phyloP scores from a whole-genome alignment of 768 basidiomycete genomes.

The Suillus discolor region DNA sequence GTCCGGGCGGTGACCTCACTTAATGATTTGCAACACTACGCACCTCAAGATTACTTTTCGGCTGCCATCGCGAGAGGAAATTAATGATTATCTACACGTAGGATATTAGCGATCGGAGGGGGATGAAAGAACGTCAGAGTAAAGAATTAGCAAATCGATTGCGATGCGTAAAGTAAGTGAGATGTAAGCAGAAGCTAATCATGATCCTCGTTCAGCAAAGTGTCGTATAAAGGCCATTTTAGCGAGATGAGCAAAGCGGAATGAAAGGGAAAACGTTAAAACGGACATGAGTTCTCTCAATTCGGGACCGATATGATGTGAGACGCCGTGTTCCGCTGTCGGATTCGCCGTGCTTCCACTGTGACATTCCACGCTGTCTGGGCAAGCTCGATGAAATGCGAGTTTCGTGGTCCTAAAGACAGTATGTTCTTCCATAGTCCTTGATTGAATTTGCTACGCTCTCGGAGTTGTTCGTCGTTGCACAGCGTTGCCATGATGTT shows the following conservation, averaged over 20 bases:
- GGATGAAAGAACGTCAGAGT: slow-evolving; percentile 7
- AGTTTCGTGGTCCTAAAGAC: slow-evolving; percentile 50
- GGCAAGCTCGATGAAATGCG: slow-evolving; percentile 47
- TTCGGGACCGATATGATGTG: slow-evolving; percentile 14
- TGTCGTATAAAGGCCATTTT: slow-evolving; percentile 32
- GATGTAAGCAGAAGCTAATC: slow-evolving; percentile 19
- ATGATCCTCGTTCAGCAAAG: slow-evolving; percentile 31
- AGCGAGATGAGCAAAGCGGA: slow-evolving; percentile 15
- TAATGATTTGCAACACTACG: not conserved
- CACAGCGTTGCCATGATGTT: slow-evolving; percentile 45
- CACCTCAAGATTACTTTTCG: not conserved
- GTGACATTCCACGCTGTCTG: slow-evolving; percentile 75
- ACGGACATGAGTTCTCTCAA: slow-evolving; percentile 21
- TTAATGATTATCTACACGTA: slow-evolving; percentile 21
- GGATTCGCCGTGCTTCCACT: slow-evolving; percentile 54
- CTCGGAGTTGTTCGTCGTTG: slow-evolving; percentile 37
- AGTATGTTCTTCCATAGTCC: slow-evolving; percentile 73
- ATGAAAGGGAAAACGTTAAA: slow-evolving; percentile 17
- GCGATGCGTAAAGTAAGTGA: slow-evolving; percentile 15
- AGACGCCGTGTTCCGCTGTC: slow-evolving; percentile 21
- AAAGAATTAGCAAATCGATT: slow-evolving; percentile 27
- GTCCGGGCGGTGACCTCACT: not conserved
- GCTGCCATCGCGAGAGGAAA: not conserved
- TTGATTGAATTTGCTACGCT: slow-evolving; percentile 44
- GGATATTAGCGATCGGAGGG: slow-evolving; percentile 16